A percentile compares a stretch with the other conserved stretches of the same genome.
phyloP scores from a whole-genome alignment of 2,329 filamentous ascomycete species.

The Verticillium longisporum region DNA sequence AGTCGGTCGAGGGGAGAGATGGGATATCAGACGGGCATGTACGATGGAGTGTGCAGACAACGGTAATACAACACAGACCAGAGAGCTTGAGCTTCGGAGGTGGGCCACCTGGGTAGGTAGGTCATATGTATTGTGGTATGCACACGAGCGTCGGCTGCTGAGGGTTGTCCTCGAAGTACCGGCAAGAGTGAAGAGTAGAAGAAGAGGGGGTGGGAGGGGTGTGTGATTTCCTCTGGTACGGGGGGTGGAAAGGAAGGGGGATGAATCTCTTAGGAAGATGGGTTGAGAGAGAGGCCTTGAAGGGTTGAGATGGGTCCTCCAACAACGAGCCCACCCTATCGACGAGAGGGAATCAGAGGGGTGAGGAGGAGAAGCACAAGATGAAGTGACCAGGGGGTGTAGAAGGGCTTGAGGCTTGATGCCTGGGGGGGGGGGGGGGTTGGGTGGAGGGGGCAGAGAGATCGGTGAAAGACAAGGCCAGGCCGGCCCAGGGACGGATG shows the following conservation, averaged over 20 bases:
- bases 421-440: not conserved
- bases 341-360: not conserved
- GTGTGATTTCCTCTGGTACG: conserved; percentile 2
- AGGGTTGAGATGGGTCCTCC: conserved; percentile 6
- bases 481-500: not conserved
- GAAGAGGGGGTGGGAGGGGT: conserved; percentile 2
- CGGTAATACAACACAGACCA: conserved; percentile 4
- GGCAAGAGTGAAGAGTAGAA: not conserved
- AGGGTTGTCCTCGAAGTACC: not conserved
- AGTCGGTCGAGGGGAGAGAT: not conserved
- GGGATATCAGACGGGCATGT: not conserved
- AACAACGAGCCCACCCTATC: not conserved
- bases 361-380: conserved; percentile 2
- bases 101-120: conserved; percentile 7
- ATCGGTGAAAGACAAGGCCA: not conserved
- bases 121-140: conserved; percentile 9
- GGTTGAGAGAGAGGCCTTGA: conserved; percentile 4
- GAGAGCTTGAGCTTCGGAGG: conserved; percentile 1
- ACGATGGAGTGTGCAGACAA: conserved; percentile 7
- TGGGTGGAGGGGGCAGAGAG: not conserved
- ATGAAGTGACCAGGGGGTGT: not conserved
- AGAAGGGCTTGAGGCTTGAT: not conserved
- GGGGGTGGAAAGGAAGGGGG: conserved; percentile 5
- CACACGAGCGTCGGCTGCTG: not conserved
- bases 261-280: conserved; percentile 9